Base-by-base conservation (phyloP, 2,329 filamentous ascomycete genomes). In the Diaporthe amygdali region DNA sequence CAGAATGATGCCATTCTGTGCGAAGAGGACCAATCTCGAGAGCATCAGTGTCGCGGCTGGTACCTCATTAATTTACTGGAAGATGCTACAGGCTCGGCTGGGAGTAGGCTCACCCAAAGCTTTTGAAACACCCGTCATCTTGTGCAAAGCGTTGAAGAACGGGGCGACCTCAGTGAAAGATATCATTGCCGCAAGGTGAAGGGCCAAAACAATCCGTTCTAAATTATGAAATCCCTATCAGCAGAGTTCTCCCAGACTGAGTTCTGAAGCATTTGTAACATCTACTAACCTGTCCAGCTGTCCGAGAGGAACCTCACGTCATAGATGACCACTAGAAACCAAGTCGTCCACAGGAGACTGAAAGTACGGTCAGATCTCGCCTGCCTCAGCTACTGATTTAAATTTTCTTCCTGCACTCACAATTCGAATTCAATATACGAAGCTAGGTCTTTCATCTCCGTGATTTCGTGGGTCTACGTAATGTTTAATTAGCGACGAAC, bases 1-100 rank as follows among this genome's bases (percentile, higher is more conserved):
- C 0, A 84, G 74, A 27, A 85, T 83, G 68, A 85, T 81, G 5
- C 78, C 82, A 75, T 91, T 91, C 74, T 91, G 88, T 12, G 87
- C 73, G 9, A 84, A 82, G 20, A 91, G 79, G 15, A 86, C 79
- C n/a, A 88, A 75, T 14, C 89, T 84, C 32, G 87, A 90, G 8
- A 85, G 81, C 71, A 85, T 84, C 17, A 91, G 81, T 49, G 87
- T 85, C 34, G 86, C 68, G 14, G 83, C 66, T 68, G 17, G n/a
- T 2, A 20, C 14, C n/a, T 27, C 7, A 17, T 68, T 34, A 68
- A 37, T 20, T 37, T 12, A 17, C 2, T 25, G 14, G 51, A 6
- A 44, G 22, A 41, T 5, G 17, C 5, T 10, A 5, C 17, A 15
- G 5, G 5, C 10, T 30, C 25, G 20, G 2, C 17, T n/a, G 17